Percentiles rank a stretch among this genome's conserved stretches.
phyloP scores from a whole-genome alignment of 2,329 filamentous ascomycete genomes.

The Trichoderma afroharzianum region DNA sequence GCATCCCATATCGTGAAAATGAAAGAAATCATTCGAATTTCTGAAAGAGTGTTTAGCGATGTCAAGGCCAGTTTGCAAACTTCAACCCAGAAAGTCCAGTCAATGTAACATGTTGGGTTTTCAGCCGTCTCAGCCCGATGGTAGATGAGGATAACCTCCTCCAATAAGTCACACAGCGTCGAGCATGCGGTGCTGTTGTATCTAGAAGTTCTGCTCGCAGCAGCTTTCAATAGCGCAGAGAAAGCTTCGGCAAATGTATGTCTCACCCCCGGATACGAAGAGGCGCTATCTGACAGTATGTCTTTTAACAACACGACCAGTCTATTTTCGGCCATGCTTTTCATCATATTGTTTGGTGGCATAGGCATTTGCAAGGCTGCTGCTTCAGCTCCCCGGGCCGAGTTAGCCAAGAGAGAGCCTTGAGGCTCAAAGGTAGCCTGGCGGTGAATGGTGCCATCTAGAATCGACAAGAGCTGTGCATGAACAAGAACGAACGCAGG shows the following conservation, averaged over 20 bases:
- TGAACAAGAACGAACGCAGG: conserved; percentile 80
- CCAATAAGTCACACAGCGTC: conserved; percentile 85
- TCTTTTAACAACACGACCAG: conserved; percentile 79
- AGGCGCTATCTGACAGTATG: conserved; percentile 55
- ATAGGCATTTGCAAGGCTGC: conserved; percentile 60
- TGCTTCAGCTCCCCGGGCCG: conserved; percentile 58
- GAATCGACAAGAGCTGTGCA: conserved; percentile 71
- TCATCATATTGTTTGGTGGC: conserved; percentile 64
- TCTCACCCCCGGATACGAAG: conserved; percentile 43
- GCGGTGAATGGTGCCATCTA: conserved; percentile 82
- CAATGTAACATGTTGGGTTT: conserved; percentile 48
- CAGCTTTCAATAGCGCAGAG: conserved; percentile 66
- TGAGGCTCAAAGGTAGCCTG: conserved; percentile 54
- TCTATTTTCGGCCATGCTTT: conserved; percentile 84
- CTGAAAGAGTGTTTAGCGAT: conserved; percentile 85
- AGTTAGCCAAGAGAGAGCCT: conserved; percentile 43
- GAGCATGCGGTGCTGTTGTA: conserved; percentile 84
- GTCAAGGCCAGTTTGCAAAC: conserved; percentile 75
- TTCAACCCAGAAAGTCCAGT: conserved; percentile 83
- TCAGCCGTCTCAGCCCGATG: conserved; percentile 44
- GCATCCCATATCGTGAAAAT: conserved; percentile 77
- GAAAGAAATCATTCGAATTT: conserved; percentile 79
- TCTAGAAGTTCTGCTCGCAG: conserved; percentile 70
- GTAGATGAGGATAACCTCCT: conserved; percentile 70
- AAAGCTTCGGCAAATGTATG: conserved; percentile 76